Percentiles rank a stretch among this genome's conserved stretches.
Evolutionary conservation across 768 basidiomycete species (phyloP).

Genomic region (Suillus decipiens): DNA sequence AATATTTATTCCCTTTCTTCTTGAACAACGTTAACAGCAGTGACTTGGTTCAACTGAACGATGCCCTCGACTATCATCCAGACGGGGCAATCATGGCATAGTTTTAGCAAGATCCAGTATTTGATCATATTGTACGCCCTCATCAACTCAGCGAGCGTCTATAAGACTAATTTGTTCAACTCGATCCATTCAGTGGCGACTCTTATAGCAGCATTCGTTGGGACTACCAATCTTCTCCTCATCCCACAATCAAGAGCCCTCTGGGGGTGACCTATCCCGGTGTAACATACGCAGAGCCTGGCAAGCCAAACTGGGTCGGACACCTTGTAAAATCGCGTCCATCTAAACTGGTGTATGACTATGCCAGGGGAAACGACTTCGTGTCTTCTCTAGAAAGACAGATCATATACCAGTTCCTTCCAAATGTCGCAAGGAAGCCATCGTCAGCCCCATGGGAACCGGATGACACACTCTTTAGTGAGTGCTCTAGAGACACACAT

Average conservation of each 20-base stretch:
- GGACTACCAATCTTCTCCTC: conserved; percentile 16
- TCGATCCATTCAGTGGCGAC: conserved; percentile 50
- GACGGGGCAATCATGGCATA: conserved; percentile 40
- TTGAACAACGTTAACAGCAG: background rate
- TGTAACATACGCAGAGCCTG: conserved; percentile 39
- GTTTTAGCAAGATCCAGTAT: conserved; percentile 41
- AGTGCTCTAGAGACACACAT: conserved; percentile 13
- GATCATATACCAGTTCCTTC: conserved; percentile 41
- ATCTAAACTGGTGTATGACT: conserved; percentile 56
- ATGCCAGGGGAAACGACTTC: conserved; percentile 54
- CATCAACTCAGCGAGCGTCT: background rate
- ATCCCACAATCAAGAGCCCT: conserved; percentile 44
- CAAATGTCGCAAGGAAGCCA: conserved; percentile 37
- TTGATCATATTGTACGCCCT: conserved; percentile 55
- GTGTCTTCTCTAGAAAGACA: conserved; percentile 45
- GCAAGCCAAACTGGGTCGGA: conserved; percentile 63
- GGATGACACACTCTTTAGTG: conserved; percentile 49
- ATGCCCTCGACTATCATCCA: conserved; percentile 16
- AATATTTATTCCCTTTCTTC: background rate
- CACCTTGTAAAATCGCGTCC: conserved; percentile 46
- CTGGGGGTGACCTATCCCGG: conserved; percentile 55
- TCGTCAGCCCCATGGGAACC: conserved; percentile 43
- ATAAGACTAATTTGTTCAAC: conserved; percentile 1
- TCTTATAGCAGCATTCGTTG: conserved; percentile 46
- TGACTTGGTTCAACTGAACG: background rate